Base-by-base conservation (phyloP, 73 alveolate genomes). In the Paramecium tetraurelia region DNA sequence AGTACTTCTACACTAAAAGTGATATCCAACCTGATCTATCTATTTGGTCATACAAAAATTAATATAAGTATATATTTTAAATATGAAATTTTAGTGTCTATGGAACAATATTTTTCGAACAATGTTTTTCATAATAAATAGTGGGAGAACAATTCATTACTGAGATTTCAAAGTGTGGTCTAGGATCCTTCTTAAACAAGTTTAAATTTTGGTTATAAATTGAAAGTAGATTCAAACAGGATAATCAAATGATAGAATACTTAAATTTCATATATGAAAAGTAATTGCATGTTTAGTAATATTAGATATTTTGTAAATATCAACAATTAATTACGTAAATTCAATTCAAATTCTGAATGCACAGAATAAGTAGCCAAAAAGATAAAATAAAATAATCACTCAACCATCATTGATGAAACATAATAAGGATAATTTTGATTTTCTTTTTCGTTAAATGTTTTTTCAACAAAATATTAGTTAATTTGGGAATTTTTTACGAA, bases 21-120 rank as follows among this genome's bases (percentile, higher is more conserved):
- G 75, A 80, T 35, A 40, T 80, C 11, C 27, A 80, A 80, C 90
- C 90, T 4, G 90, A 80, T 48, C 16, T 80, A 22, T 80, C 90
- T 43, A 22, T 46, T 8, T 80, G 90, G 90, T 80, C 90, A 43
- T 80, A 80, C 58, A 40, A 80, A 80, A 80, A 80, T 43, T 24
- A 41, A 0, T 48, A 43, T 35, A 80, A 80, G 90, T 80, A 80
- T 53, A 27, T 27, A 0, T 1, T 27, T 27, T 1, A 27, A 27
- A 27, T n/a, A n/a, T n/a, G n/a, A n/a, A n/a, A n/a, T n/a, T 33
- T 36, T 72, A 80, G 90, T 46, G 20, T 40, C 2, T 80, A 80
- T 80, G 90, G 90, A 46, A 80, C 76, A 9, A 80, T 80, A 5
- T 80, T 44, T 44, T 80, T 80, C 22, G 90, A 80, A 48, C 7